These are phyloP conservation scores for Penicillium fimorum DNA, from an alignment of 495 filamentous ascomycete genomes.

Conservation along the genomic window DNA sequence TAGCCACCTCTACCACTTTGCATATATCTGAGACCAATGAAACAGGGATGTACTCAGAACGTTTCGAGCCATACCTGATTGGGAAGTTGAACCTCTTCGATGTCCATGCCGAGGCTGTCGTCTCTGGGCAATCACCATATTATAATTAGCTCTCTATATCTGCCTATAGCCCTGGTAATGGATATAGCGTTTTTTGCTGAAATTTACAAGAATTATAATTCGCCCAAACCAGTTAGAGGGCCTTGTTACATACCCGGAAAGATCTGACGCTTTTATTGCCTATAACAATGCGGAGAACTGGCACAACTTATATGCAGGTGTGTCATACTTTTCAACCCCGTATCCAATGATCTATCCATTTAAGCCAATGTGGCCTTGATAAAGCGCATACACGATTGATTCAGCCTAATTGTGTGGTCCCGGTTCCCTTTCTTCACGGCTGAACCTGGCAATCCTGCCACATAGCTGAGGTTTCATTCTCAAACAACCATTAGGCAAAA, in stretches of 20 bases:
- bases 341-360: neutral
- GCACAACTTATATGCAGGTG: neutral
- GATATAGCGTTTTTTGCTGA: neutral
- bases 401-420: slow-evolving; percentile 4
- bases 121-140: neutral
- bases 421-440: slow-evolving; percentile 2
- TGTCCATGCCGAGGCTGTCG: neutral
- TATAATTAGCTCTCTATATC: neutral
- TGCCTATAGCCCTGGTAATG: neutral
- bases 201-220: neutral
- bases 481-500: slow-evolving; percentile 2
- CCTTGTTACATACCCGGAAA: neutral
- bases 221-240: neutral
- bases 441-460: neutral
- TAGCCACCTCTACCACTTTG: slow-evolving; percentile 19
- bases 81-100: neutral
- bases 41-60: neutral
- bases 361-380: neutral
- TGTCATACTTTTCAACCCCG: neutral
- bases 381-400: neutral
- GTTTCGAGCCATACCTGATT: slow-evolving; percentile 3
- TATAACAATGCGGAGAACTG: slow-evolving; percentile 3
- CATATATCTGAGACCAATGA: slow-evolving; percentile 18
- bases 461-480: neutral
- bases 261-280: slow-evolving; percentile 2